These are phyloP conservation scores for Saturnispora quitensis DNA, from an alignment of 805 yeast species.

Conservation along the genomic window DNA sequence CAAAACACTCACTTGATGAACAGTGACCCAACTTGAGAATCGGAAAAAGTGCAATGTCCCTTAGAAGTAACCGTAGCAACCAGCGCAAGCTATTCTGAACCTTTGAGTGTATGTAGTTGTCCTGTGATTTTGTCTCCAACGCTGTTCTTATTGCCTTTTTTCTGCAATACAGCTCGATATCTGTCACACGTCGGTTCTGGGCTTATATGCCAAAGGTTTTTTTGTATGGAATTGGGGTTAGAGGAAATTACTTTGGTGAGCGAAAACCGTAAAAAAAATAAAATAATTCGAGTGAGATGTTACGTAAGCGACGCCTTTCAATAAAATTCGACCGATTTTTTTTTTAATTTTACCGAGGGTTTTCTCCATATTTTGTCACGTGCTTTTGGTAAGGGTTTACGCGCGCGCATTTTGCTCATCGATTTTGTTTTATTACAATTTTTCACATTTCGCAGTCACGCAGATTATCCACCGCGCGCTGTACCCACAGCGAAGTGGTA, in stretches of 20 bases:
- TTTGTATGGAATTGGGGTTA: not conserved
- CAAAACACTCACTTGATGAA: not conserved
- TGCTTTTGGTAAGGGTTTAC: not conserved
- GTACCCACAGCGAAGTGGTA: not conserved
- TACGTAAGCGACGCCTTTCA: not conserved
- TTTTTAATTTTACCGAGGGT: not conserved
- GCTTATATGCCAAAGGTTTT: not conserved
- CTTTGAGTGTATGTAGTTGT: not conserved
- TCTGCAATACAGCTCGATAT: not conserved
- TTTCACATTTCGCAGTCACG: slow-evolving; percentile 5
- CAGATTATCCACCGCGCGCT: not conserved
- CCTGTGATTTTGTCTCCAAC: not conserved
- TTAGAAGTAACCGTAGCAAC: not conserved
- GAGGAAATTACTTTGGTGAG: not conserved
- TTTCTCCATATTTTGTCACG: not conserved
- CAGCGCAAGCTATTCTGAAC: not conserved
- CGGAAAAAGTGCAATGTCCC: not conserved
- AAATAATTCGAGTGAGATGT: not conserved
- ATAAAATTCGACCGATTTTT: not conserved
- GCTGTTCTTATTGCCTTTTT: not conserved
- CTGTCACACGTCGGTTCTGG: not conserved
- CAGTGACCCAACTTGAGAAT: not conserved
- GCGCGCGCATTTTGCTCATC: not conserved
- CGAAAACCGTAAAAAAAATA: not conserved
- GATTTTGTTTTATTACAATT: not conserved